These are phyloP conservation scores for Apiotrichum montevideense DNA, from an alignment of 1,284 basidiomycete genomes.

Conservation along the genomic window DNA sequence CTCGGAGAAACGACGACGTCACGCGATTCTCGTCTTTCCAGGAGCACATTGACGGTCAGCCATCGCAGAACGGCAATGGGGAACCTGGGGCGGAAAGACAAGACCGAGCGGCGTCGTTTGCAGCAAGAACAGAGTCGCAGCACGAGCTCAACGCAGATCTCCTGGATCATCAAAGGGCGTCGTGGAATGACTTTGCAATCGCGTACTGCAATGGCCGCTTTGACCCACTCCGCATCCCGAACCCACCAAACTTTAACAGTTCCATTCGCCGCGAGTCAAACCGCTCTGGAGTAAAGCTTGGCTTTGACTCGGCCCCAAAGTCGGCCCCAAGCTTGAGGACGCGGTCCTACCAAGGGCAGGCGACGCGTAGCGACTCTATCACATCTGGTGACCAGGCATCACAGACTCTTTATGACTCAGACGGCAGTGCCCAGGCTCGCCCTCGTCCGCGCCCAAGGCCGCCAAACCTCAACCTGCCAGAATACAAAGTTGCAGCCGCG, in stretches of 20 bases:
- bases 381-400: too few relatives aligned
- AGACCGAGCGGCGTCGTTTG: not conserved
- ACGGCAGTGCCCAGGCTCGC: too few relatives aligned
- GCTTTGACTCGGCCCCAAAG: too few relatives aligned
- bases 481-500: conserved; percentile 58
- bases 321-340: too few relatives aligned
- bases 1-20: not conserved
- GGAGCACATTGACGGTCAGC: not conserved
- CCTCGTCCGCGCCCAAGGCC: conserved; percentile 7
- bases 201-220: conserved; percentile 71
- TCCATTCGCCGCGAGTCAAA: not conserved
- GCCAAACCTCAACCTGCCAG: conserved; percentile 28
- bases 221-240: conserved; percentile 70
- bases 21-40: not conserved
- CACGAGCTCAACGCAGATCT: not conserved
- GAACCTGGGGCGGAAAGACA: too few relatives aligned
- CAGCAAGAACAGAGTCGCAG: not conserved
- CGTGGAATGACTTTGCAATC: conserved; percentile 66
- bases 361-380: too few relatives aligned
- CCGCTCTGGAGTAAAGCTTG: too few relatives aligned
- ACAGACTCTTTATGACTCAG: too few relatives aligned
- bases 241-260: conserved; percentile 39
- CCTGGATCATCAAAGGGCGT: not conserved
- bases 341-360: too few relatives aligned
- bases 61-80: not conserved